Evolutionary conservation across 2,329 filamentous ascomycete species (phyloP), one percentile per base, ranked within the genome.

Genomic region (Geosmithia flava): DNA sequence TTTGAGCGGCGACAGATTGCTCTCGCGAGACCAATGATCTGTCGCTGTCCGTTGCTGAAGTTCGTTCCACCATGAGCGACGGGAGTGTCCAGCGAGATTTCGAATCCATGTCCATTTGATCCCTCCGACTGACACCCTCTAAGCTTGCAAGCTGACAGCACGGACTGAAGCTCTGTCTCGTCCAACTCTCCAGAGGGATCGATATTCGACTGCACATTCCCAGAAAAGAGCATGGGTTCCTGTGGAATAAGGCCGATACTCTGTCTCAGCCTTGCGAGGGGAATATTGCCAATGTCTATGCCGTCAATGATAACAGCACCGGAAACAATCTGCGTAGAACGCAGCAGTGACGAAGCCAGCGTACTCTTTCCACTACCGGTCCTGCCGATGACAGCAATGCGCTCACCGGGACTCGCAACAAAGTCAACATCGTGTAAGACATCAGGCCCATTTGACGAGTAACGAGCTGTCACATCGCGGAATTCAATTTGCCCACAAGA

Each of bases 301-400:
- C 75, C 76, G 49, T 80, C 76, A 54, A 75, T 77, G 1, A 72
- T 59, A 20, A 80, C 72, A 42, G 71, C 63, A 0, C 76, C 76
- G 0, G 68, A 69, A 15, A 72, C 64, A 37, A 74, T 65, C 50
- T 75, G 65, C 3, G 73, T 75, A 53, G 76, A 76, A 16, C 74
- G 70, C 15, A 80, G 62, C 4, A 80, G 59, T 1, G 76, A 78
- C 5, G 80, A 61, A 0, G 78, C 69, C 7, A 76, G 55, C 69
- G 87, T 94, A 46, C 83, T 88, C 63, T 95, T 95, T 3, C 87
- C 87, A 6, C 84, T 88, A 0, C 85, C 82, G 0, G 87, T 94
- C 10, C 87, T 78, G 2, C 87, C 87, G 13, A 90, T 84, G 19
- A 95, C 73, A 0, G 87, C 87, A 1, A 86, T 86, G 46, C 84